Base-by-base conservation (phyloP, 1,139 yeast species). In the Kodamaea sp. region DNA sequence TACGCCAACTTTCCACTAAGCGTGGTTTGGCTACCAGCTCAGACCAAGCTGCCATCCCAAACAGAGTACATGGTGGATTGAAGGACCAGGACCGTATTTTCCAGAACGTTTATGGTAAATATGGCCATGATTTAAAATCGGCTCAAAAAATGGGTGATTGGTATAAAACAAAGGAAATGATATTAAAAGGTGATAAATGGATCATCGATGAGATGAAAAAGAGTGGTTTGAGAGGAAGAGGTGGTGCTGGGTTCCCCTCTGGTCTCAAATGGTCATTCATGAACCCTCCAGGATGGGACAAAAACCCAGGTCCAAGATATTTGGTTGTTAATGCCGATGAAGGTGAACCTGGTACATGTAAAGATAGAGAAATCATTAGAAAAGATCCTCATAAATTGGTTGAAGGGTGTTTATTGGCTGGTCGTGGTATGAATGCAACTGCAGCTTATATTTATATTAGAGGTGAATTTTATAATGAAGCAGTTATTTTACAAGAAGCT, bases 221-320 rank as follows among this genome's bases (percentile, higher is more conserved):
- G 57, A 81, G 90, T 7, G 95, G 95, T 12, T 73, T 86, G 50
- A 79, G 95, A 63, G 95, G 95, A 42, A 81, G 95, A 67, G 95
- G 95, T 45, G 95, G 95, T 55, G 95, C 95, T 33, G 95, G 95
- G 22, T 86, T 86, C 73, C 95, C 95, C 37, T 79, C 89, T 23
- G 95, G 95, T 35, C 75, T 86, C 56, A 86, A 86, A 65, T 86
- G 94, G 94, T 84, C 94, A 12, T 86, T 86, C 58, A 86, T 86
- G 95, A 86, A 86, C 66, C 95, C 95, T 38, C 95, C 95, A 37
- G 92, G 92, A 45, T 86, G 95, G 95, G 94, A 86, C 50, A 86
- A 85, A 61, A 85, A 85, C 62, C 68, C 65, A 12, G 95, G 95
- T 20, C 92, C 95, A 46, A 77, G 95, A 60, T 86, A 86, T 60